phyloP scores from a whole-genome alignment of 306 rosid genomes.

The Mimosa bimucronata region DNA sequence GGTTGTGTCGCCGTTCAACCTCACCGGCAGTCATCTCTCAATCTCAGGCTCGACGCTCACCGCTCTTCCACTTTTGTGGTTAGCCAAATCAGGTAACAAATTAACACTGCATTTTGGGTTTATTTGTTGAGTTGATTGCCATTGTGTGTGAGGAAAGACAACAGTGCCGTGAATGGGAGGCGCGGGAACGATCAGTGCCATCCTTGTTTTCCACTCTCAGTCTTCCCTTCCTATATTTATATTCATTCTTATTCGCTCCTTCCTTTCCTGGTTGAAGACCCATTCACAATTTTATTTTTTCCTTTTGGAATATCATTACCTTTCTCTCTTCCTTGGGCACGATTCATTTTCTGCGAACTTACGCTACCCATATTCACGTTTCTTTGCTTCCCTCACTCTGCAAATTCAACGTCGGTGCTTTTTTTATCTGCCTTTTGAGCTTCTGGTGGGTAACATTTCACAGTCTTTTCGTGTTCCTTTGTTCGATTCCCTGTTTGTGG shows the following conservation, averaged over 20 bases:
- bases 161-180: neutral
- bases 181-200: conserved; percentile 2
- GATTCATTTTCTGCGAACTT: conserved; percentile 39
- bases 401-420: neutral
- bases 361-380: conserved; percentile 34
- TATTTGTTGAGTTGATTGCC: too few relatives aligned
- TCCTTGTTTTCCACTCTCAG: neutral
- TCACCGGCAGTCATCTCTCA: too few relatives aligned
- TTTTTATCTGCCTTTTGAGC: neutral
- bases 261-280: neutral
- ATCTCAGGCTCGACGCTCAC: too few relatives aligned
- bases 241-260: neutral
- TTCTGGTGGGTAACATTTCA: conserved; percentile 10
- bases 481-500: conserved; percentile 34
- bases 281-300: neutral
- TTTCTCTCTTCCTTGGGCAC: neutral
- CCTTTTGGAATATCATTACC: neutral
- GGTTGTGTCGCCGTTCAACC: too few relatives aligned
- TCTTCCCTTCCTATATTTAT: neutral
- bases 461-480: conserved; percentile 9
- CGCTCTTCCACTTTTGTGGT: too few relatives aligned
- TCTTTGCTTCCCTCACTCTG: neutral
- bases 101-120: too few relatives aligned
- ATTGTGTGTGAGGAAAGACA: too few relatives aligned
- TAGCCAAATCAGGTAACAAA: too few relatives aligned